Conservation (phyloP, 768 basidiomycete genomes). For the Trametes maxima region DNA sequence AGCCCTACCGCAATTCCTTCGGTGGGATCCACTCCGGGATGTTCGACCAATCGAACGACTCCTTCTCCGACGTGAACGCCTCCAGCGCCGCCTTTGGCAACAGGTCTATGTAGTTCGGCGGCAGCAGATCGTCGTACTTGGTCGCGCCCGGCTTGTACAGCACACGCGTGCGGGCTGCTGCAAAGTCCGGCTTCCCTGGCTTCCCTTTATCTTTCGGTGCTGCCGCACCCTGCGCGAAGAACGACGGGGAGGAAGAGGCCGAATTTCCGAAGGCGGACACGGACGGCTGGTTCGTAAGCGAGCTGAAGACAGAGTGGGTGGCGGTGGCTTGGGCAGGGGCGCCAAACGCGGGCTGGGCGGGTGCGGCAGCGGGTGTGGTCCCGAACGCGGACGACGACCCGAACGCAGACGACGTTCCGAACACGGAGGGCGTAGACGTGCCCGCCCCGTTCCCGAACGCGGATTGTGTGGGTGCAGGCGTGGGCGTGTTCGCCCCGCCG, state of each 20-base stretch:
- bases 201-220: conserved; percentile 18
- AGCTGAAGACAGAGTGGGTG: conserved; percentile 25
- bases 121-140: conserved; percentile 59
- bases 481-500: neutral
- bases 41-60: conserved; percentile 67
- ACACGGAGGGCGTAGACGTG: too few species aligned
- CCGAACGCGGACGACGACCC: conserved; percentile 13
- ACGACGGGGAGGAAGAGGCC: conserved; percentile 11
- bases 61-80: conserved; percentile 48
- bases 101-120: conserved; percentile 56
- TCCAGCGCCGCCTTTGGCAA: conserved; percentile 53
- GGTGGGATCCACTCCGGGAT: conserved; percentile 80
- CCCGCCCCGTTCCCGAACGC: too few species aligned
- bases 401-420: conserved; percentile 10
- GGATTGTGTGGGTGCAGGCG: conserved; percentile 8
- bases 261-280: neutral
- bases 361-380: neutral
- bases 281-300: conserved; percentile 20
- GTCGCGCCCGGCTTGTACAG: conserved; percentile 50
- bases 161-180: conserved; percentile 31
- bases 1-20: conserved; percentile 42
- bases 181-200: conserved; percentile 38
- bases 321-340: conserved; percentile 35
- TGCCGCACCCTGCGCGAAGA: conserved; percentile 5
- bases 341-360: conserved; percentile 19